These are phyloP conservation scores for Cytospora schulzeri DNA, from an alignment of 2,329 filamentous ascomycete species.

Conservation along the genomic window DNA sequence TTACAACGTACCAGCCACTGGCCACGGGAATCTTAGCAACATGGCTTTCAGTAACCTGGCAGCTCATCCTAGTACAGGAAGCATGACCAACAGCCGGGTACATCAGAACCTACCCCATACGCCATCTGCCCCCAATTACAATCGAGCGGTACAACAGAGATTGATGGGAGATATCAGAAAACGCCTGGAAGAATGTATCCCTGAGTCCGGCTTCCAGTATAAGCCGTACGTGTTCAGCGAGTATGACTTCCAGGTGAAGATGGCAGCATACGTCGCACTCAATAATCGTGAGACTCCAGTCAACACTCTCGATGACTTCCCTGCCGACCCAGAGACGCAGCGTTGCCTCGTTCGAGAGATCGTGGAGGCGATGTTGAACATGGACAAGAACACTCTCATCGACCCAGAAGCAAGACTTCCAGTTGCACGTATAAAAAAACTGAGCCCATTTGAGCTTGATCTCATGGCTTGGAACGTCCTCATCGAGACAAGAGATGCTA, in stretches of 20 bases:
- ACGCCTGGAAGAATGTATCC: background rate
- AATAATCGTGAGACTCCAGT: background rate
- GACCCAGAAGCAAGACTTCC: background rate
- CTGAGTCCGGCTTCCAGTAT: background rate
- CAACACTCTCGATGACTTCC: background rate
- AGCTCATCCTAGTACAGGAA: background rate
- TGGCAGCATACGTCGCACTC: background rate
- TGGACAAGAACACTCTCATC: background rate
- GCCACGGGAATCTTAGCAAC: background rate
- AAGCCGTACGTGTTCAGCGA: background rate
- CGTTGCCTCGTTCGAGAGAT: background rate
- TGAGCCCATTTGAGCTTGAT: constrained; percentile 4
- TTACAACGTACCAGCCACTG: background rate
- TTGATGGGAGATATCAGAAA: background rate
- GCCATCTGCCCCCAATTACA: background rate
- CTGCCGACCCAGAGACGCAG: background rate
- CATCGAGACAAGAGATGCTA: constrained; percentile 1
- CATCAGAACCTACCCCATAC: background rate
- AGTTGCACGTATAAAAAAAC: background rate
- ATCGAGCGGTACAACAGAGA: background rate
- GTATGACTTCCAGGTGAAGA: constrained; percentile 4
- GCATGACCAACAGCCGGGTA: background rate
- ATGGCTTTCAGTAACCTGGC: background rate
- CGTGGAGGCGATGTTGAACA: constrained; percentile 6
- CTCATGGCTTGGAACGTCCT: constrained; percentile 16